Percentiles rank a stretch among this genome's conserved stretches.
Conservation (phyloP, 345 rosid genomes). For the Syzygium jambos region DNA sequence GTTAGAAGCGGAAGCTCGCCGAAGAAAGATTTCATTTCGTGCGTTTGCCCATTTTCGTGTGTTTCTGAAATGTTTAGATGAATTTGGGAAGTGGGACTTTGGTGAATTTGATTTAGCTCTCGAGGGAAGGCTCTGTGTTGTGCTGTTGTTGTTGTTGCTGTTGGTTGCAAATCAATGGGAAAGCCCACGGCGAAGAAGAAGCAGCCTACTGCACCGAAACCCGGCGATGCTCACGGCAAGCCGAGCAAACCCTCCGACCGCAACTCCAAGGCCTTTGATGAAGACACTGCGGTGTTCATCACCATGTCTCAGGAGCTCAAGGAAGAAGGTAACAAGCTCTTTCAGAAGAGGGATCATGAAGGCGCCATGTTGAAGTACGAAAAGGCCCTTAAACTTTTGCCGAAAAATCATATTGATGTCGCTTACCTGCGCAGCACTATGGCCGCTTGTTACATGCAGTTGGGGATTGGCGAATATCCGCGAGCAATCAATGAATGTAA, state of each 20-base stretch:
- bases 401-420: conserved; percentile 66
- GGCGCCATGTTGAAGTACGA: conserved; percentile 93
- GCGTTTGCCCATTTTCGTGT: not conserved
- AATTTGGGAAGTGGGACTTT: not conserved
- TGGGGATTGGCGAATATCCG: conserved; percentile 96
- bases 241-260: conserved; percentile 37
- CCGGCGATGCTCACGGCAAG: conserved; percentile 23
- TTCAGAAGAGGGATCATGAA: conserved; percentile 85
- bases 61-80: not conserved
- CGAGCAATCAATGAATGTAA: conserved; percentile 86
- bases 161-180: conserved; percentile 41
- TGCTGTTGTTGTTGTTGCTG: not conserved
- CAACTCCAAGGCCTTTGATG: conserved; percentile 69
- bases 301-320: conserved; percentile 87
- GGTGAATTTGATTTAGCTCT: not conserved
- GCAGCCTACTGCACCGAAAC: conserved; percentile 23
- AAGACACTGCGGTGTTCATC: conserved; percentile 87
- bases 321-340: conserved; percentile 89
- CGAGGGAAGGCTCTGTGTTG: not conserved
- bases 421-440: conserved; percentile 75
- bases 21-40: not conserved
- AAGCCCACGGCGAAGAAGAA: conserved; percentile 94
- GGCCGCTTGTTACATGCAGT: conserved; percentile 93
- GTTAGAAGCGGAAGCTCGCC: not conserved
- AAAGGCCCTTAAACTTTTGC: conserved; percentile 88